Conservation (phyloP, 306 rosid species). For the Prunus armeniaca region DNA sequence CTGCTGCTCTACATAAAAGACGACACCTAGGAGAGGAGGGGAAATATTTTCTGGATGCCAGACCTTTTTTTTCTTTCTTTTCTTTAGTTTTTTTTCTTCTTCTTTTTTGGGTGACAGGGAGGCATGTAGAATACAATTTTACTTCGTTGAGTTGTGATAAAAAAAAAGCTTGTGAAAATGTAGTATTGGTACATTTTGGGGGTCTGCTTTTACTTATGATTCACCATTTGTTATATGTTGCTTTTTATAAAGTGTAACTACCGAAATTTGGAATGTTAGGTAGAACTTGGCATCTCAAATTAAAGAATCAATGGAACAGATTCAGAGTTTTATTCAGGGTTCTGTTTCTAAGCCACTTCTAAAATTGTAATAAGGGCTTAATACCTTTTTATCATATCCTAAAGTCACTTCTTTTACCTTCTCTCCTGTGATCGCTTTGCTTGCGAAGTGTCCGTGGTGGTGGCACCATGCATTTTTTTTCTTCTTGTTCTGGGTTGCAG, state of each 20-base stretch:
- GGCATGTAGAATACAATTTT: conserved; percentile 67
- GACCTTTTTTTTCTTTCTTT: conserved; percentile 20
- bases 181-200: conserved; percentile 40
- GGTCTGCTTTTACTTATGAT: conserved; percentile 33
- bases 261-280: conserved; percentile 32
- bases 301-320: conserved; percentile 19
- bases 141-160: conserved; percentile 51
- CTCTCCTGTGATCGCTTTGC: not conserved
- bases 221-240: conserved; percentile 40
- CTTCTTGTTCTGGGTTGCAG: too few relatives aligned
- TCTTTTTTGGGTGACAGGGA: conserved; percentile 43
- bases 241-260: conserved; percentile 33
- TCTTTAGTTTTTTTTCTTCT: conserved; percentile 6
- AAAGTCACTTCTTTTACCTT: not conserved
- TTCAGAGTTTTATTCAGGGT: conserved; percentile 7
- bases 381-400: not conserved
- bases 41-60: conserved; percentile 37
- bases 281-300: conserved; percentile 21
- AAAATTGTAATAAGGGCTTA: conserved; percentile 14
- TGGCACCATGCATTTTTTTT: not conserved
- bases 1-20: conserved; percentile 67
- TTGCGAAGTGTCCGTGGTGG: not conserved
- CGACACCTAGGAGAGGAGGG: conserved; percentile 22
- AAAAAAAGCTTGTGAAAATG: conserved; percentile 53
- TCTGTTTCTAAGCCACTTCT: conserved; percentile 5